Percentiles rank a stretch among this genome's conserved stretches.
phyloP scores from a whole-genome alignment of 1,284 basidiomycete species.

The Ceratobasidium papillatum region DNA sequence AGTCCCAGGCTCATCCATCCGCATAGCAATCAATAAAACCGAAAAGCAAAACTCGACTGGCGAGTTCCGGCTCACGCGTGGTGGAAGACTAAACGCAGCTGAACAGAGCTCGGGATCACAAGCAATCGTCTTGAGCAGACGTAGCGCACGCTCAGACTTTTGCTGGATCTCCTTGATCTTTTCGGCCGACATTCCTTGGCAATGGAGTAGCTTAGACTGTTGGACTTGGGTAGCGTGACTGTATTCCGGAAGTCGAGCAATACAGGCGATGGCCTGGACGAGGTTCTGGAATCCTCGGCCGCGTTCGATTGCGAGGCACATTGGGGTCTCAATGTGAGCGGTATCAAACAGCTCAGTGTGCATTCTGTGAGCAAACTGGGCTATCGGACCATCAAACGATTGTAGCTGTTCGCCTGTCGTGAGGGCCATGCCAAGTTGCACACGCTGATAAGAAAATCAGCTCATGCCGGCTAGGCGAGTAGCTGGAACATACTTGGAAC shows the following conservation, averaged over 20 bases:
- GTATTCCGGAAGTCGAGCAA: conserved; percentile 24
- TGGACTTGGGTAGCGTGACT: conserved; percentile 13
- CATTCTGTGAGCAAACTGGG: conserved; percentile 22
- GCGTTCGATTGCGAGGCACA: conserved; percentile 11
- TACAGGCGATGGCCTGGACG: conserved; percentile 15
- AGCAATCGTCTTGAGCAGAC: conserved; percentile 14
- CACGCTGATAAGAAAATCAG: conserved; percentile 3
- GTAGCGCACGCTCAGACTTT: conserved; percentile 24
- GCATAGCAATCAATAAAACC: conserved; percentile 14
- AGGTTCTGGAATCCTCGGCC: conserved; percentile 32
- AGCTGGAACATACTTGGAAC: conserved; percentile 41
- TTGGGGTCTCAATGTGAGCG: conserved; percentile 1
- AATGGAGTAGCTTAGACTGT: conserved; percentile 29
- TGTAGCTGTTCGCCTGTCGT: conserved; percentile 30
- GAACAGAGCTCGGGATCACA: conserved; percentile 2
- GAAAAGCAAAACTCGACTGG: conserved; percentile 34
- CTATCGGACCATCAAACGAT: conserved; percentile 25
- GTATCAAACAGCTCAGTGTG: conserved; percentile 17
- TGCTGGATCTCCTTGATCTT: neutral
- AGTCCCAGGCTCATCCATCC: conserved; percentile 5
- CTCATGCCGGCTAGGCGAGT: too few relatives aligned
- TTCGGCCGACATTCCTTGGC: conserved; percentile 13
- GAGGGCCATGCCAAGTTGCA: conserved; percentile 36
- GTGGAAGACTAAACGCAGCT: conserved; percentile 15
- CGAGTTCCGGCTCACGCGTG: conserved; percentile 8